Evolutionary conservation across 768 basidiomycete species (phyloP), one percentile per base, ranked within the genome.

Genomic region (Suillus alpinus): DNA sequence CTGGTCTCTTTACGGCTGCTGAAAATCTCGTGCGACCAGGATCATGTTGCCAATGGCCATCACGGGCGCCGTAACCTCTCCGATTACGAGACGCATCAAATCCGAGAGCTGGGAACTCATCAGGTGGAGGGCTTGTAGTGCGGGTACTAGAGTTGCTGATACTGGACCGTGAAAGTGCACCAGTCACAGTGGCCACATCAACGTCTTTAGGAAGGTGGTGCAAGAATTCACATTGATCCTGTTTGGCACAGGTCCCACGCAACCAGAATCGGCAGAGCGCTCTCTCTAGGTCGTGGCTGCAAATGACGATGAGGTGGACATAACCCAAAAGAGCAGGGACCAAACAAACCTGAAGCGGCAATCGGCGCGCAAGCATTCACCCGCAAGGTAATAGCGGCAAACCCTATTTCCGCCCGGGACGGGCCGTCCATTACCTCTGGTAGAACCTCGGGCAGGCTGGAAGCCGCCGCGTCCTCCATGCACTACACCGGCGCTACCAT

Each of bases 231-330:
- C 95, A 98, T 65, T 83, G 86, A 60, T 96, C 95, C 58, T 95
- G 92, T 74, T 99, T 99, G 34, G 95, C 93, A 70, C 97, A 99
- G 49, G 94, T 94, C 6, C 96, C 96, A 56, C 95, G 86, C 34
- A 99, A 83, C 97, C 97, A 99, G 79, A 99, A 99, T 39, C 97
- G 89, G 76, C 92, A 95, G 23, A 98, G 73, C 1, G 95, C 95
- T 44, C 95, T 86, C 73, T 98, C 95, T 4, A 97, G 83, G 69
- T 98, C 95, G 71, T 97, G 95, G 67, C 95, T 97, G 66, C 3
- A 66, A 58, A 58, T 53, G 58, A 43, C 57, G 57, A 61, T 31
- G 64, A 59, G 62, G 53, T 39, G 23, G 53, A 39, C 36, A 26
- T 55, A 55, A 26, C 16, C 57, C 29, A 55, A 46, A 40, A 59